Evolutionary conservation across 2,329 filamentous ascomycete species (phyloP), one percentile per base, ranked within the genome.

Genomic region (Nothophaeocryptopus gaeumannii): DNA sequence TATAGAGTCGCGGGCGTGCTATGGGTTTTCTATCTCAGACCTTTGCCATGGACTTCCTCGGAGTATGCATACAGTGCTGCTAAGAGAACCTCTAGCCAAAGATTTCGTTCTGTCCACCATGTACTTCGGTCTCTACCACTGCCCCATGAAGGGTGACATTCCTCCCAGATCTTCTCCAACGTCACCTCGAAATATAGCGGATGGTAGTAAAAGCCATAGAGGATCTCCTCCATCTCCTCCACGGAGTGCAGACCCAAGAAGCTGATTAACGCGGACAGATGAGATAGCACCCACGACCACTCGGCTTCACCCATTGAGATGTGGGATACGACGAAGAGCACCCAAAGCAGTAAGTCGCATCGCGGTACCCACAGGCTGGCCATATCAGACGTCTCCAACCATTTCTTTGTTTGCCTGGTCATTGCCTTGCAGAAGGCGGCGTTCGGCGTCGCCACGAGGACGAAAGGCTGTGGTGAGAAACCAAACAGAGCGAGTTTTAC

Each of bases 371-470:
- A 45, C 20, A 26, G 20, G 20, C 20, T 26, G 20, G 20, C 20
- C 7, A 26, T 3, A 29, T 36, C 41, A 2, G 41, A 35, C 15
- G 9, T 37, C 32, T 26, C 41, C 14, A 45, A 12, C 12, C 29
- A 31, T 10, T 35, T 15, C 16, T 36, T 45, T 10, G 35, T 16
- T 20, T 36, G 41, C 41, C 35, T 45, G 5, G 41, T 15, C 41
- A 45, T 45, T 5, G 32, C 32, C 8, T 20, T 34, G 16, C 41
- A 45, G n/a, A 45, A 45, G 5, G 41, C 41, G 11, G 41, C 41
- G 11, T 31, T 34, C 13, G 13, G 30, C 41, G 14, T n/a, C 12
- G 32, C 32, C 41, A 45, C 41, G n/a, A 45, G 15, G 9, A 45
- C 29, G 9, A 45, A 34, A 1, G 41, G 41, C 15, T 45, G 41